These are phyloP conservation scores for Cladorrhinum sp. DNA, from an alignment of 2,329 filamentous ascomycete genomes.

Conservation along the genomic window DNA sequence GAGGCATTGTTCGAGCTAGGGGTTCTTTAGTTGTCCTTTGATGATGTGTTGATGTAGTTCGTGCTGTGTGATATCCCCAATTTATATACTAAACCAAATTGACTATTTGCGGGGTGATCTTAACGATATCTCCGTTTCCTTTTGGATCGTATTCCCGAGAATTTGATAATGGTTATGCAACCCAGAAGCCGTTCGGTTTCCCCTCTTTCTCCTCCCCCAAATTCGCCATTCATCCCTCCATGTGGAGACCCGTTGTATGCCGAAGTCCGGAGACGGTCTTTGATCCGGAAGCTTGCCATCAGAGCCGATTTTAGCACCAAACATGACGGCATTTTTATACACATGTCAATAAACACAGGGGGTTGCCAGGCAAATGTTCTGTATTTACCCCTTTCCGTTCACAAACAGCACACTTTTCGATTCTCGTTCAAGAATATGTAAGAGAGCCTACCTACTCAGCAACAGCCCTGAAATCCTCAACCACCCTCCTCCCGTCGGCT, in stretches of 20 bases:
- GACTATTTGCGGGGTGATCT: not conserved
- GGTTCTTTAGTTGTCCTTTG: not conserved
- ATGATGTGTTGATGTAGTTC: no score
- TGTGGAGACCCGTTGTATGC: not conserved
- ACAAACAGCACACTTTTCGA: no score
- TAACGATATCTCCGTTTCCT: not conserved
- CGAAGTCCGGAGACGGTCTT: not conserved
- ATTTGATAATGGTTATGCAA: not conserved
- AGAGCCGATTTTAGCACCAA: not conserved
- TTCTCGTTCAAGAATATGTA: no score
- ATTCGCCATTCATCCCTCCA: not conserved
- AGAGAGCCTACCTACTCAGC: not conserved
- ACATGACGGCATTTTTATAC: not conserved
- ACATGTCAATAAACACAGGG: no score
- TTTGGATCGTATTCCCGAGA: not conserved
- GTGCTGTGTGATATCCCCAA: no score
- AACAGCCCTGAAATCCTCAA: conserved; percentile 21
- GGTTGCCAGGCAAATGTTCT: no score
- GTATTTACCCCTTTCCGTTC: not conserved
- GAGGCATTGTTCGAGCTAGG: conserved; percentile 40
- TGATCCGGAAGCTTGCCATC: not conserved
- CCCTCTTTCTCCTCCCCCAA: not conserved
- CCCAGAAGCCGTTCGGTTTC: not conserved
- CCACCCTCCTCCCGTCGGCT: conserved; percentile 24
- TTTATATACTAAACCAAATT: not conserved